These are phyloP conservation scores for Gossypium trilobum DNA, from an alignment of 441 rosid genomes.

Conservation along the genomic window DNA sequence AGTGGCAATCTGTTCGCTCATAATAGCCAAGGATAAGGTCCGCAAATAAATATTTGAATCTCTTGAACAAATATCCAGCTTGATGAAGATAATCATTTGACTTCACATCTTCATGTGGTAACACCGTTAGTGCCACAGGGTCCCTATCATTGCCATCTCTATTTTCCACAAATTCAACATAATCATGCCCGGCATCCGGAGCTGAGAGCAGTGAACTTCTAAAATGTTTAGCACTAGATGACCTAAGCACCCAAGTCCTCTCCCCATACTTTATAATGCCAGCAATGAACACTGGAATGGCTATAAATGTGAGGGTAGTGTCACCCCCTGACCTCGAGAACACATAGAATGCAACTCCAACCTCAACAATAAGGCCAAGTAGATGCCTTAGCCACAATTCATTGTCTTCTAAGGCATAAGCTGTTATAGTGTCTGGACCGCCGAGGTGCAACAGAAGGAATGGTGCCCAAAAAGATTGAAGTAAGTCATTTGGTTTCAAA, in stretches of 20 bases:
- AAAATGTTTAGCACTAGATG: neutral
- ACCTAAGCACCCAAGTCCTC: neutral
- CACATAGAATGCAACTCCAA: neutral
- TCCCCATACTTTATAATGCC: neutral
- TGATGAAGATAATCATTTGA: neutral
- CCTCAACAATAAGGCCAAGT: neutral
- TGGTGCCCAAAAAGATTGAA: neutral
- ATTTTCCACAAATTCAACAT: neutral
- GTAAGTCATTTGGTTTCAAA: neutral
- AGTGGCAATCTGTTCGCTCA: conserved; percentile 6
- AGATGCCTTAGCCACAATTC: neutral
- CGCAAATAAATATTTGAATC: conserved; percentile 26
- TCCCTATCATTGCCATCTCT: neutral
- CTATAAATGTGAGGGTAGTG: neutral
- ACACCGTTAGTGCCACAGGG: neutral
- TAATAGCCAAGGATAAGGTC: conserved; percentile 38
- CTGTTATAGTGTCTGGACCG: neutral
- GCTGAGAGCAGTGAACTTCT: neutral
- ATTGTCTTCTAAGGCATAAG: neutral
- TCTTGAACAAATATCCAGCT: neutral
- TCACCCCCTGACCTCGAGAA: neutral
- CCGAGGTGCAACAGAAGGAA: neutral
- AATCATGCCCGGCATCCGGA: neutral
- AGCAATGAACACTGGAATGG: neutral
- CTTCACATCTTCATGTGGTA: neutral